Base-by-base conservation (phyloP, 805 yeast species). In the Cyberlindnera bimundalis region DNA sequence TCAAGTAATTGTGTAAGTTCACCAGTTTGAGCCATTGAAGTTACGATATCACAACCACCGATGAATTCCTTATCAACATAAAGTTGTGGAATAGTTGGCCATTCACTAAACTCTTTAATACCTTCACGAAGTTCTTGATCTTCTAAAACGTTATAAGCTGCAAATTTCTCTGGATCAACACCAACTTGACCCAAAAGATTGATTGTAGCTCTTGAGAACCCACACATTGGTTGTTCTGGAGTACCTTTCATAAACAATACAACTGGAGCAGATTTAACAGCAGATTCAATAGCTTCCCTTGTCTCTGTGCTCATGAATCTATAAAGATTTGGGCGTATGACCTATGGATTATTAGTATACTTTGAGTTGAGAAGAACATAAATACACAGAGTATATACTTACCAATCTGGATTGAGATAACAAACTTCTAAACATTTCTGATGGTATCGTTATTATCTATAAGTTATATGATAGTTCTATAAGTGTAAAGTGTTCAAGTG, bases 11-110 rank as follows among this genome's bases (percentile, higher is more conserved):
- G 90, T 14, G 89, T 79, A 40, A 93, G 76, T 58, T 91, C 96
- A n/a, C 99, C 99, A 39, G 71, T 61, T 54, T 83, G 84, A 29
- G 95, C 86, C 98, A 93, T 90, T 42, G 85, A 79, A 60, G 84
- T 87, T 39, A 93, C 73, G 48, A 93, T 90, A 65, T 93, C 99
- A 66, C 97, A 93, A 5, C 99, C 99, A 33, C 99, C 99, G 39
- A 93, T 76, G 60, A 93, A 93, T 61, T 93, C 99, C 51, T 82
- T 81, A 52, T 82, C 76, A 12, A 93, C 88, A 59, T 90, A 93
- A 32, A 93, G 74, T 65, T 93, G 99, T 13, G 99, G 99, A 45
- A 93, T 89, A 1, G 99, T 93, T 42, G 99, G 99, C 99, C 99
- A 93, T 50, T 85, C 82, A 52, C 91, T 80, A 65, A 78, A 93